Evolutionary conservation across 2,329 filamentous ascomycete genomes (phyloP).

Genomic region (Monosporascus ibericus): DNA sequence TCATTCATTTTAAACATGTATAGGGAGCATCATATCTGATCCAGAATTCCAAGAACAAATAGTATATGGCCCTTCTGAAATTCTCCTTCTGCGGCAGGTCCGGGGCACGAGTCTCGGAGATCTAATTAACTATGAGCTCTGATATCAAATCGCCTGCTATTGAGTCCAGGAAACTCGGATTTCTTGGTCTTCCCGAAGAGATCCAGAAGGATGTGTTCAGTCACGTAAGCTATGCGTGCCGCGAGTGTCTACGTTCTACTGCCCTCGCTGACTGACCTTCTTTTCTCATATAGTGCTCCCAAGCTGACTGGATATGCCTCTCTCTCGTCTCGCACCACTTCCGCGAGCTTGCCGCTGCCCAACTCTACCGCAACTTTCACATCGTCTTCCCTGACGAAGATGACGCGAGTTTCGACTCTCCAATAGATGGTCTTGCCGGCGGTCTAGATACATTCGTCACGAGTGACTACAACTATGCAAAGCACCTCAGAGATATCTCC

Average conservation of each 20-base stretch:
- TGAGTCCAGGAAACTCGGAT: constrained; percentile 22
- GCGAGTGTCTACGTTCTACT: not conserved
- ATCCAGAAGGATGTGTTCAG: constrained; percentile 42
- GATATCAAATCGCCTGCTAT: constrained; percentile 20
- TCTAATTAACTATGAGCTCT: constrained; percentile 28
- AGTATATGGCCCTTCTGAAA: not conserved
- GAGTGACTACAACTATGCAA: constrained; percentile 58
- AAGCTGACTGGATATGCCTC: constrained; percentile 49
- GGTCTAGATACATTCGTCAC: constrained; percentile 57
- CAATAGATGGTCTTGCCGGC: constrained; percentile 51
- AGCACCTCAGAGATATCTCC: constrained; percentile 48
- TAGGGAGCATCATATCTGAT: not conserved
- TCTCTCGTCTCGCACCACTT: constrained; percentile 53
- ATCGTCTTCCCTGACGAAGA: constrained; percentile 58
- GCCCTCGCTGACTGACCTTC: constrained; percentile 5
- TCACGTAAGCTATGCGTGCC: constrained; percentile 30
- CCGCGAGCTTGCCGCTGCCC: constrained; percentile 49
- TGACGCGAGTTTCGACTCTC: constrained; percentile 42
- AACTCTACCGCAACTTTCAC: constrained; percentile 54
- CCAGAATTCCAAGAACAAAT: not conserved
- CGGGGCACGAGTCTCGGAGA: not conserved
- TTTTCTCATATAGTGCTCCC: constrained; percentile 36
- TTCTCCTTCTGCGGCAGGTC: not conserved
- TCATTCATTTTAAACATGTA: not conserved
- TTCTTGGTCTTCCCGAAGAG: constrained; percentile 41